Base-by-base conservation (phyloP, 2,329 filamentous ascomycete species). In the Curvularia hawaiiensis region DNA sequence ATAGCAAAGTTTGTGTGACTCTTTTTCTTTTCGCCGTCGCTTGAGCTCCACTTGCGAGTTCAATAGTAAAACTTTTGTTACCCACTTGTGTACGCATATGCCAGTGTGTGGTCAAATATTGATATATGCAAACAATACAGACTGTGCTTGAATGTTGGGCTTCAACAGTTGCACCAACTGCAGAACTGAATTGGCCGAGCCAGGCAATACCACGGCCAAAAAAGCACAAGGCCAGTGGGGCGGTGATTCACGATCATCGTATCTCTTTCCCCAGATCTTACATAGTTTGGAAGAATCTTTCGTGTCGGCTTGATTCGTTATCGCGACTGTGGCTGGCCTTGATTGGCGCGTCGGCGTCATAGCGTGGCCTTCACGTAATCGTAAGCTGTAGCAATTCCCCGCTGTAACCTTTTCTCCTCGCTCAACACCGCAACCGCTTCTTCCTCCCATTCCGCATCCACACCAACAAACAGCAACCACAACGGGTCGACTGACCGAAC, bases 361-460 rank as follows among this genome's bases (percentile, higher is more conserved):
- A 50, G 47, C 47, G 35, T 24, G n/a, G n/a, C 12, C 35, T 40
- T 50, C 35, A 50, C 47, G 47, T 50, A 50, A 50, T 50, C 47
- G 47, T 18, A 16, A 40, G 47, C 47, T 40, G n/a, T 31, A 47
- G 30, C 18, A 47, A 50, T 28, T 26, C 47, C 47, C 47, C 47
- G 47, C 47, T 9, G 47, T 50, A 11, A 40, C 35, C n/a, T 40
- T 50, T 40, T 40, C 26, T 50, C 22, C 35, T 40, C 35, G n/a
- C 47, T 5, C 33, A 40, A 12, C 35, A 50, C 35, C 24, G 28
- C 44, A 31, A 47, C 40, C 47, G 7, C 47, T 50, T 31, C 35
- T n/a, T 30, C 16, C 28, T 24, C 28, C 47, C 47, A 20, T 16
- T 24, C 47, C 47, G 26, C 47, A 31, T 40, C 26, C 47, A 20